These are phyloP conservation scores for Ceratocystis variospora DNA, from an alignment of 2,329 filamentous ascomycete genomes.

Conservation along the genomic window DNA sequence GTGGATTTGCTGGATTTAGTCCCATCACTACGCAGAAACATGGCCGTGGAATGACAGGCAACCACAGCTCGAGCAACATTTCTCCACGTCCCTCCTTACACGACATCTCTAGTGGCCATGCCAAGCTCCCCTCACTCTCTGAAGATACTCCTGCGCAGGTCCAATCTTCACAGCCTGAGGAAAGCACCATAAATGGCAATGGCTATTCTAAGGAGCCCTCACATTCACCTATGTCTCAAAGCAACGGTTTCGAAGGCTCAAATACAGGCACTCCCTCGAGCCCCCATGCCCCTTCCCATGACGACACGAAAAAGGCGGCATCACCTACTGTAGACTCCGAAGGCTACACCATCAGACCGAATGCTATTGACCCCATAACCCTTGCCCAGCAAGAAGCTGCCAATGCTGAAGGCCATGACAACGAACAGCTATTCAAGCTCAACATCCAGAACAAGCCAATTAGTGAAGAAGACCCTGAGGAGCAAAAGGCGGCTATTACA, in stretches of 20 bases:
- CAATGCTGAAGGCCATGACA: constrained; percentile 38
- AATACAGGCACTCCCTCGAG: neutral
- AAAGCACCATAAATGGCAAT: constrained; percentile 21
- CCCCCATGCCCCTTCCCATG: neutral
- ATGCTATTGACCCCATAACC: constrained; percentile 51
- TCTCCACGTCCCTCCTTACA: constrained; percentile 47
- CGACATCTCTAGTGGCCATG: constrained; percentile 38
- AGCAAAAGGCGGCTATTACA: constrained; percentile 57
- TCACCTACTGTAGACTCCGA: constrained; percentile 44
- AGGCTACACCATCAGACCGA: constrained; percentile 59
- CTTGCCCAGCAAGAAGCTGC: constrained; percentile 54
- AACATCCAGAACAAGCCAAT: constrained; percentile 69
- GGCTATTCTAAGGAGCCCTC: constrained; percentile 30
- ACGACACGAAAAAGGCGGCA: constrained; percentile 21
- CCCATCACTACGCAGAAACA: constrained; percentile 43
- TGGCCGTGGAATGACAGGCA: constrained; percentile 45
- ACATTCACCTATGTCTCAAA: constrained; percentile 25
- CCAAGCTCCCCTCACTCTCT: constrained; percentile 38
- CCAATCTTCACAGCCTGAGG: neutral
- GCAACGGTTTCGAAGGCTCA: neutral
- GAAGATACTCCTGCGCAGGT: constrained; percentile 35
- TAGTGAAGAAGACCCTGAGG: constrained; percentile 61
- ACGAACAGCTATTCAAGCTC: constrained; percentile 60
- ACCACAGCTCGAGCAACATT: constrained; percentile 40
- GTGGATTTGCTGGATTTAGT: constrained; percentile 46